phyloP scores from a whole-genome alignment of 202 grass and related monocot species.

The Panicum virgatum region DNA sequence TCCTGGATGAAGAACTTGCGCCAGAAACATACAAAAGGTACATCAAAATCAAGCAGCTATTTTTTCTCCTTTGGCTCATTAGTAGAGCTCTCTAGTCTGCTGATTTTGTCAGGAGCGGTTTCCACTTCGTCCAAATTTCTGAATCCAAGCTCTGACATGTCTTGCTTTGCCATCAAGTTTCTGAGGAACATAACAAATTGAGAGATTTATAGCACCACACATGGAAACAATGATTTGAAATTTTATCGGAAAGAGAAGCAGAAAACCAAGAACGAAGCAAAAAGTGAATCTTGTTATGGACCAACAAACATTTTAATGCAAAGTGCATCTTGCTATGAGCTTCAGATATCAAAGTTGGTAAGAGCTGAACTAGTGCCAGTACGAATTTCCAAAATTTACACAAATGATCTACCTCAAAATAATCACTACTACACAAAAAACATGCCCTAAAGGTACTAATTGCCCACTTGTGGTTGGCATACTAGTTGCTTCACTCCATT shows the following conservation, averaged over 20 bases:
- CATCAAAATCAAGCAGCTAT: conserved; percentile 23
- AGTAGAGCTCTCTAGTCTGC: conserved; percentile 31
- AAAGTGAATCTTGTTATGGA: background rate
- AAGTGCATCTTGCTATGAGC: background rate
- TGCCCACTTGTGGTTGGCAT: conserved; percentile 16
- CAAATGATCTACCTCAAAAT: background rate
- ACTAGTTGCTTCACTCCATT: conserved; percentile 20
- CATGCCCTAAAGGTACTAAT: background rate
- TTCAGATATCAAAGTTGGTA: conserved; percentile 2
- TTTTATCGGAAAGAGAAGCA: background rate
- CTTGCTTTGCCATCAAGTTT: conserved; percentile 96
- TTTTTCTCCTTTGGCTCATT: conserved; percentile 39
- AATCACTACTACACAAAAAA: background rate
- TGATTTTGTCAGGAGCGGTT: conserved; percentile 28
- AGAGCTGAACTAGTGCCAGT: background rate
- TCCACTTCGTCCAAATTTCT: conserved; percentile 34
- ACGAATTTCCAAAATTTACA: background rate
- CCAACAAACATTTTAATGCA: background rate
- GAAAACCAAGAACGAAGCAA: background rate
- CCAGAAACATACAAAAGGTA: conserved; percentile 4
- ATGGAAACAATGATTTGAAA: background rate
- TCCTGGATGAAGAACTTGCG: background rate
- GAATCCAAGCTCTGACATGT: conserved; percentile 90
- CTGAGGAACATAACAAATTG: conserved; percentile 33
- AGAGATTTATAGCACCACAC: background rate